Base-by-base conservation (phyloP, 345 rosid species). In the Raphanus raphanistrum region DNA sequence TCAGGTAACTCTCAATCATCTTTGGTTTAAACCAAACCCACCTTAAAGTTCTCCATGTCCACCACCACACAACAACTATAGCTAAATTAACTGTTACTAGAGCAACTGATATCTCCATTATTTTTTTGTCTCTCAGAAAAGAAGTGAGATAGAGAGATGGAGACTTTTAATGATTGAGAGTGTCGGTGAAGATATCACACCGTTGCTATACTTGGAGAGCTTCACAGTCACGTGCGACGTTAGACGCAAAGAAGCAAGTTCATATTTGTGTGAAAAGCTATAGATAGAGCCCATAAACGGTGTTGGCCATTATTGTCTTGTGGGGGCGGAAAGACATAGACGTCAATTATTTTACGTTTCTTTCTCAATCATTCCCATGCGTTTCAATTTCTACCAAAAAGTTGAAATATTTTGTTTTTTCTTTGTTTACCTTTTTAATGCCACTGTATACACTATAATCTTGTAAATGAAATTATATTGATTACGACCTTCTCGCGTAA, bases 11-110 rank as follows among this genome's bases (percentile, higher is more conserved):
- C 67, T 80, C 85, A 0, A 83, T 68, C 68, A 32, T 73, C 79
- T 73, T 80, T 0, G 85, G 85, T 65, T 35, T 69, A 2, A 83
- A 41, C 85, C 81, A 83, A 13, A 80, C 64, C 79, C 83, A 73
- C 15, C 38, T 59, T 4, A 80, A 1, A 10, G 50, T 36, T 52
- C 57, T 80, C 85, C 85, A 61, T 73, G 21, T 7, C 78, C 72
- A 71, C 72, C 68, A 71, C 2, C 60, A 36, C 29, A 77, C 52
- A 15, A 55, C 1, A 58, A 2, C 66, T 13, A 29, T 12, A 65
- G 66, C 50, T 29, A 71, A 2, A 57, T 76, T 31, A 69, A 48
- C 35, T 29, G 50, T 75, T 4, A 28, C 43, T 1, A 25, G 59
- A 0, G 58, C 27, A 21, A 59, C 13, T 17, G 74, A 45, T 5